These are phyloP conservation scores for Penicillium sp. DNA, from an alignment of 2,329 filamentous ascomycete genomes.

Conservation along the genomic window DNA sequence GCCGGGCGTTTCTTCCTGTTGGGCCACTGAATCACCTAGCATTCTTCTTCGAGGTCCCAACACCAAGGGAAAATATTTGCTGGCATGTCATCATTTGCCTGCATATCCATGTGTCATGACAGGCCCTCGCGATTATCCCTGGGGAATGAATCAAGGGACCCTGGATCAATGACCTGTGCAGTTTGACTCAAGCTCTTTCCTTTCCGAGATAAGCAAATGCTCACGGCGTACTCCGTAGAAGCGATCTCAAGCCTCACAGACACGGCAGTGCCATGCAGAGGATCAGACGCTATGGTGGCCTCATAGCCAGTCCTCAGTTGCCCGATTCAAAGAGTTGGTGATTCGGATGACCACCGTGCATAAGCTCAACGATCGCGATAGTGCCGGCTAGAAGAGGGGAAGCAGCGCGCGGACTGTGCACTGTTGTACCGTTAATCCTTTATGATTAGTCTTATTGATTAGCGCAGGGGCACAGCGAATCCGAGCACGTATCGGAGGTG, in stretches of 20 bases:
- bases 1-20: not conserved
- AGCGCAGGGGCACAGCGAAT: slow-evolving; percentile 15
- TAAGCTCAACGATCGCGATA: slow-evolving; percentile 12
- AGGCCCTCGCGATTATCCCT: slow-evolving; percentile 2
- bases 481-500: slow-evolving; percentile 2
- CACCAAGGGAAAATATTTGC: not conserved
- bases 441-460: slow-evolving; percentile 7
- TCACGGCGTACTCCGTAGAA: not conserved
- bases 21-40: not conserved
- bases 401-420: slow-evolving; percentile 14
- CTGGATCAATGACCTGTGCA: slow-evolving; percentile 5
- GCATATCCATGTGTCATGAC: not conserved
- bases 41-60: not conserved
- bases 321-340: slow-evolving; percentile 16
- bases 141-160: not conserved
- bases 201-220: slow-evolving; percentile 2
- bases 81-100: not conserved
- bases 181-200: not conserved
- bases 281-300: not conserved
- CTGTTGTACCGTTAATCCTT: not conserved
- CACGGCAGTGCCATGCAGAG: not conserved
- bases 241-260: not conserved
- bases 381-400: slow-evolving; percentile 1
- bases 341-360: slow-evolving; percentile 19
- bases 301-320: not conserved